Base-by-base conservation (phyloP, 768 basidiomycete species). In the Lactifluus piperatus region DNA sequence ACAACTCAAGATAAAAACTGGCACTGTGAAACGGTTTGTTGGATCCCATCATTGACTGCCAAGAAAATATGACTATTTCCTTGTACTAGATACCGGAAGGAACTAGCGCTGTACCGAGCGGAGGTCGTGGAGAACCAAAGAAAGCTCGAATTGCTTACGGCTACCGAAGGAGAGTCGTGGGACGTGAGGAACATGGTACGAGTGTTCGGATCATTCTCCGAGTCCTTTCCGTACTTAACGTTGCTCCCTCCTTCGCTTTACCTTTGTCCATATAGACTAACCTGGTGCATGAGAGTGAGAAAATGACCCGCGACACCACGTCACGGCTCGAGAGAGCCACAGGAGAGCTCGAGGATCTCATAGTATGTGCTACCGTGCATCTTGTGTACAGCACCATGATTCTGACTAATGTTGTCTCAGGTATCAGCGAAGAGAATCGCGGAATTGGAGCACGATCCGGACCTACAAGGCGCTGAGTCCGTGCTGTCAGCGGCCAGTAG, bases 1-100 rank as follows among this genome's bases (percentile, higher is more conserved):
- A 54, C 87, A 90, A 66, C 79, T 93, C 62, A 86, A 81, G 71
- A 92, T 91, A 76, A 91, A 89, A 74, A 66, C 82, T 5, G 83
- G 82, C 29, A 80, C 75, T 41, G 79, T 81, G 48, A 79, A 77
- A 69, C 77, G 90, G 90, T 91, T 64, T 65, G 74, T 64, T 45
- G 13, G 34, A 16, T 6, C 16, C 11, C 3, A 4, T 41, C 27
- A 6, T 41, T 9, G 4, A 2, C 34, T 24, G 14, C 27, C 22
- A 9, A 32, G n/a, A 47, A 44, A 18, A 37, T 5, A 24, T 39
- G 13, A 29, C 4, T 0, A 45, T 11, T 5, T 10, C 11, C 3
- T 11, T 22, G 43, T 24, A 22, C 43, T 1, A 24, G 43, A 14
- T 44, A 44, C 22, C 11, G 73, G 61, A 92, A 91, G 67, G 91